These are phyloP conservation scores for Hanseniaspora thailandica DNA, from an alignment of 805 yeast species.

Conservation along the genomic window DNA sequence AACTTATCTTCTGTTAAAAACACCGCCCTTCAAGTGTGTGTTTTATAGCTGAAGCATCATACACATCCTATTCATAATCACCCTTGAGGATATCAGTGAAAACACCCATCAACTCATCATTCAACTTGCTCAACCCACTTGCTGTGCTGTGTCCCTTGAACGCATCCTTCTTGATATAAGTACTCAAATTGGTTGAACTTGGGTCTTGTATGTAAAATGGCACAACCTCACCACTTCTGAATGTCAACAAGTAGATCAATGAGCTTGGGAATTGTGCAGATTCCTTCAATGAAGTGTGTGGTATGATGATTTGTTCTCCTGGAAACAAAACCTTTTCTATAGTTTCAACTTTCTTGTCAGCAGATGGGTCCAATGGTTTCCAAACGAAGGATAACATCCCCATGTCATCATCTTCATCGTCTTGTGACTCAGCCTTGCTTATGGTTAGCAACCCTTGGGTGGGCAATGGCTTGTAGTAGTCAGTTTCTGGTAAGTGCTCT, in stretches of 20 bases:
- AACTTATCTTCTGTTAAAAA: neutral
- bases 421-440: neutral
- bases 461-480: neutral
- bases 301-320: conserved; percentile 11
- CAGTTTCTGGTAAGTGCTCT: neutral
- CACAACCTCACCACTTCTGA: conserved; percentile 12
- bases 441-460: conserved; percentile 3
- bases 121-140: neutral
- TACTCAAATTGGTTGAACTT: neutral
- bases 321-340: conserved; percentile 8
- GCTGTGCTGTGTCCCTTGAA: neutral
- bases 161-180: neutral
- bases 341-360: neutral
- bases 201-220: conserved; percentile 10
- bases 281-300: neutral
- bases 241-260: conserved; percentile 1
- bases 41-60: too few relatives aligned
- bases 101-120: neutral
- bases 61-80: neutral
- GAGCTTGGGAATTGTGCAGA: neutral
- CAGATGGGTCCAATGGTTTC: conserved; percentile 3
- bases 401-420: neutral
- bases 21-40: too few relatives aligned
- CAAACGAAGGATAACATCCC: conserved; percentile 4
- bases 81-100: conserved; percentile 4